Evolutionary conservation across 202 grass and related monocot species (phyloP), one percentile per base, ranked within the genome.

Genomic region (Brachypodium distachyon): DNA sequence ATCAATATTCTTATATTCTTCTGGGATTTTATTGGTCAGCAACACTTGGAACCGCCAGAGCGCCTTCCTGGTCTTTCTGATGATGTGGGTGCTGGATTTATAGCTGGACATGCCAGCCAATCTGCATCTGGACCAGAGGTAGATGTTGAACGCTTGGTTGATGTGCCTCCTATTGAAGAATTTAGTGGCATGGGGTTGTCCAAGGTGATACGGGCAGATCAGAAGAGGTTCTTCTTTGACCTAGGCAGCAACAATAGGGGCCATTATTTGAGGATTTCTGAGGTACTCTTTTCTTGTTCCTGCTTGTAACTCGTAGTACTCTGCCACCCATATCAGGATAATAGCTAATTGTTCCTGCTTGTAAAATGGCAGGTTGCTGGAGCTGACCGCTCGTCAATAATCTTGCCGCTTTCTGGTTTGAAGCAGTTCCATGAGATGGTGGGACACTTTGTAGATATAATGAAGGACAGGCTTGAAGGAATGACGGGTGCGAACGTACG

Each of bases 391-490:
- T 97, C 93, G 1, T 97, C 93, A 3, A 97, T 97, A 84, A 97
- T 97, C 69, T 86, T 97, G 51, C 93, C 93, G 0, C 84, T 97
- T 28, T 97, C 93, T 33, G 93, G 93, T 32, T 83, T 97, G 65
- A 97, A 86, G 90, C 93, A 93, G 72, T 97, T 97, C 83, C 87
- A 97, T 72, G 93, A 97, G 85, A 97, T 93, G 90, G 83, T 97
- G 40, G 93, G 93, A 52, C 87, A 97, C 84, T 97, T 97, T 82
- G 90, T 97, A 82, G 90, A 97, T 80, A 86, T 97, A 86, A 93
- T 91, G 78, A 97, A 93, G 85, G 93, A 97, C 61, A 92, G 90
- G 50, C 87, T 97, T 26, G 93, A 97, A 85, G 90, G 87, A 60
- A 97, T 97, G 93, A 86, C 84, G 0, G 80, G 87, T 1, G 86